Evolutionary conservation across 2,329 filamentous ascomycete species (phyloP).

Genomic region (Monosporascus sp.): DNA sequence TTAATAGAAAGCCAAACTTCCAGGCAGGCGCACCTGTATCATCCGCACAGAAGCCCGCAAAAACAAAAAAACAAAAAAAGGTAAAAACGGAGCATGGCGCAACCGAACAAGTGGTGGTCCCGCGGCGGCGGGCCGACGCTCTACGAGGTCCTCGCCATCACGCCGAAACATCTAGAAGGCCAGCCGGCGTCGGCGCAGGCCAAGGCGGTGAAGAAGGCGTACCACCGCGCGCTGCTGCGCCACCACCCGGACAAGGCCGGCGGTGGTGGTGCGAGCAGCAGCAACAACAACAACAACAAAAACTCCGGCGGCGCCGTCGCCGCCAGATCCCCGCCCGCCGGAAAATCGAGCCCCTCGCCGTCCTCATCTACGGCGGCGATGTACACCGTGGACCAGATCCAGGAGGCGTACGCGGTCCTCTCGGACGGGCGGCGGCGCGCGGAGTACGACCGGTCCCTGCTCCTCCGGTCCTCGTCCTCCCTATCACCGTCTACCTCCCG

Average conservation of each 20-base stretch:
- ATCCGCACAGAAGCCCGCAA: neutral
- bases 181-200: conserved; percentile 38
- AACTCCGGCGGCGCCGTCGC: too few species aligned
- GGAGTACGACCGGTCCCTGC: conserved; percentile 50
- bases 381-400: conserved; percentile 60
- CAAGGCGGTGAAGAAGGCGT: conserved; percentile 51
- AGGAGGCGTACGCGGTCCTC: conserved; percentile 52
- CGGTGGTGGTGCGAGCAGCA: conserved; percentile 6
- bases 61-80: neutral
- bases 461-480: conserved; percentile 17
- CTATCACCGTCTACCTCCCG: conserved; percentile 10
- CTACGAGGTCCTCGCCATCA: conserved; percentile 57
- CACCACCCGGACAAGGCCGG: conserved; percentile 59
- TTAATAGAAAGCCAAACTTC: conserved; percentile 10
- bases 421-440: conserved; percentile 43
- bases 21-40: neutral
- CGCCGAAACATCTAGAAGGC: conserved; percentile 40
- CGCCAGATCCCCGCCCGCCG: neutral
- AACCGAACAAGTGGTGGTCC: neutral
- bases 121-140: conserved; percentile 38
- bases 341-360: conserved; percentile 6
- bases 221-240: conserved; percentile 58
- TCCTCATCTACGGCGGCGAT: conserved; percentile 5
- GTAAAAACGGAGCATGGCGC: neutral
- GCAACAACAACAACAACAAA: conserved; percentile 5